A percentile compares a stretch with the other conserved stretches of the same genome.
These are phyloP conservation scores for Orobanche coerulescens DNA, from an alignment of 257 asterid species.

Conservation along the genomic window DNA sequence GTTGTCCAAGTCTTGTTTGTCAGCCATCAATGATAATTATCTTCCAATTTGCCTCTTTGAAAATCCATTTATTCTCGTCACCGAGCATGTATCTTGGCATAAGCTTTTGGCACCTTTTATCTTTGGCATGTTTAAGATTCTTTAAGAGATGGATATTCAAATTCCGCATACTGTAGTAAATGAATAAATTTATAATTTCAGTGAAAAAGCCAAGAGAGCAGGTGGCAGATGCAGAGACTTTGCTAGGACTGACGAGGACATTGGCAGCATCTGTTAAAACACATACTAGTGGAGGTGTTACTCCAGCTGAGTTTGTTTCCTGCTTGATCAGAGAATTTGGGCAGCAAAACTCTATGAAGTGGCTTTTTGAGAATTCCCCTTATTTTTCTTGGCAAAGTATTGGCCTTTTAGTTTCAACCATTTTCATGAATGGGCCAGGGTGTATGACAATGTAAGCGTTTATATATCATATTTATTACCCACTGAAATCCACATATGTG, in stretches of 20 bases:
- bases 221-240: conserved; percentile 55
- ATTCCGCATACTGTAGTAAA: neutral
- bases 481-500: neutral
- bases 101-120: neutral
- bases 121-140: neutral
- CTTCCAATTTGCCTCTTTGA: no score
- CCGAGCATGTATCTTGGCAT: no score
- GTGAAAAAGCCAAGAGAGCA: conserved; percentile 55
- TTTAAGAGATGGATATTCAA: neutral
- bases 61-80: no score
- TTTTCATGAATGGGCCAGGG: conserved; percentile 34
- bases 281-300: conserved; percentile 26
- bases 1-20: no score
- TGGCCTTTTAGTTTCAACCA: conserved; percentile 27
- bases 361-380: neutral
- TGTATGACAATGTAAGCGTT: conserved; percentile 39
- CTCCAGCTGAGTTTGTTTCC: conserved; percentile 41
- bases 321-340: conserved; percentile 34
- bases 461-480: neutral
- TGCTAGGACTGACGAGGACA: conserved; percentile 35
- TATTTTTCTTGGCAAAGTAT: conserved; percentile 29
- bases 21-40: no score
- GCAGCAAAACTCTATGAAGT: neutral
- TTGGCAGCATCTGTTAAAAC: conserved; percentile 36
- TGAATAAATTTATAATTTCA: conserved; percentile 14